Conservation (phyloP, 2,329 filamentous ascomycete species). For the Trichoderma pleuroti region DNA sequence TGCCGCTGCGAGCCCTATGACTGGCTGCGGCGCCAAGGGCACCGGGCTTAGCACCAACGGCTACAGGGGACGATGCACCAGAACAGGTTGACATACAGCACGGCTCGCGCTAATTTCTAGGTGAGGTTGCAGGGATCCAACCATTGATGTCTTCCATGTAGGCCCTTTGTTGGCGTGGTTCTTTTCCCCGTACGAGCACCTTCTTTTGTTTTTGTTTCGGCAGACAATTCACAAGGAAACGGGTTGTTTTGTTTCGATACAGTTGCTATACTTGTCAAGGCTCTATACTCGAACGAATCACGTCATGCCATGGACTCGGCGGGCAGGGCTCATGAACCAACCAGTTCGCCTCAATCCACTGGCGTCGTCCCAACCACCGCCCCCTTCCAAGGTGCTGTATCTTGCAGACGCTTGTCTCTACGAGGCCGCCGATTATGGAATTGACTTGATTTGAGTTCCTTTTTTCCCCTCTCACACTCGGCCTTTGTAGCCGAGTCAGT, state of each 20-base stretch:
- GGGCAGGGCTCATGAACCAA: not conserved
- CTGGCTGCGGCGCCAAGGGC: not conserved
- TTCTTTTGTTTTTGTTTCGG: not conserved
- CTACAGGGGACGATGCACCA: not conserved
- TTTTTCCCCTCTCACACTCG: not conserved
- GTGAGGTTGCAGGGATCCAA: not conserved
- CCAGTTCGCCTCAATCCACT: not conserved
- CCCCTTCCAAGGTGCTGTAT: not conserved
- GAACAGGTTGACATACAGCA: not conserved
- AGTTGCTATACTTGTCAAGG: too few relatives aligned
- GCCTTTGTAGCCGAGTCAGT: not conserved
- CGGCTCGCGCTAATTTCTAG: not conserved
- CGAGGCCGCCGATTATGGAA: not conserved
- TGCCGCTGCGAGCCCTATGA: slow-evolving; percentile 1
- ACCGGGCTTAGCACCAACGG: not conserved
- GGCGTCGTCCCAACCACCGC: not conserved
- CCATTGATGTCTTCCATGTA: not conserved
- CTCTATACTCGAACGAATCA: not conserved
- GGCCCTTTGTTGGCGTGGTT: not conserved
- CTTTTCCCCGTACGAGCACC: too few relatives aligned
- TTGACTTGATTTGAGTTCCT: not conserved
- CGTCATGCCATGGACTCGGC: not conserved
- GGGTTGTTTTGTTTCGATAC: too few relatives aligned
- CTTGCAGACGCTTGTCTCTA: not conserved
- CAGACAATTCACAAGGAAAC: not conserved